These are phyloP conservation scores for Ganoderma leucocontextum DNA, from an alignment of 1,284 basidiomycete genomes.

Conservation along the genomic window DNA sequence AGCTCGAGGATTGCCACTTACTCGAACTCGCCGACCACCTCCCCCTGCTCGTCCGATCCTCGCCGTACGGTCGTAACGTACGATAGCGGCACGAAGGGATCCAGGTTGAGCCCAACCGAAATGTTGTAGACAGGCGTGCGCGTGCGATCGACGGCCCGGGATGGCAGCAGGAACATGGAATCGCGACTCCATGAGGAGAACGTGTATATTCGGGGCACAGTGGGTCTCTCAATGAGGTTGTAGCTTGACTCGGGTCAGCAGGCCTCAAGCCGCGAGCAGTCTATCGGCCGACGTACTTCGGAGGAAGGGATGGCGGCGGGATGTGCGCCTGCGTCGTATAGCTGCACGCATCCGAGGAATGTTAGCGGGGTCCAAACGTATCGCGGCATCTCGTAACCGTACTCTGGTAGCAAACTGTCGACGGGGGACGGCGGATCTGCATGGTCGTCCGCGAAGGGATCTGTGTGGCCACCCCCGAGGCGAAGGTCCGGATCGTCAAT, in stretches of 20 bases:
- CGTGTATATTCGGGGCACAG: slow-evolving; percentile 48
- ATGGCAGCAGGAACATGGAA: slow-evolving; percentile 48
- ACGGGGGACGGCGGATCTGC: slow-evolving; percentile 27
- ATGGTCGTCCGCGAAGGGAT: slow-evolving; percentile 32
- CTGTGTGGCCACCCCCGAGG: slow-evolving; percentile 5
- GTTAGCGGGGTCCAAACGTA: not conserved
- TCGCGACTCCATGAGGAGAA: slow-evolving; percentile 47
- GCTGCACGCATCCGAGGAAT: slow-evolving; percentile 11
- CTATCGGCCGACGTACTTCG: slow-evolving; percentile 18
- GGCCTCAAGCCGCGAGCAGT: not conserved
- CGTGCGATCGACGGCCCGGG: slow-evolving; percentile 37
- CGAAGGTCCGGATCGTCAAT: not conserved
- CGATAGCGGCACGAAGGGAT: slow-evolving; percentile 54
- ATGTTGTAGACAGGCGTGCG: slow-evolving; percentile 51
- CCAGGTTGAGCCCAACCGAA: slow-evolving; percentile 50
- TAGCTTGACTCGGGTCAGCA: slow-evolving; percentile 27
- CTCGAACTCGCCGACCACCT: slow-evolving; percentile 55
- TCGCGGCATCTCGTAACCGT: not conserved
- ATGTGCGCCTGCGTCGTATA: slow-evolving; percentile 21
- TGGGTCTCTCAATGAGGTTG: slow-evolving; percentile 37
- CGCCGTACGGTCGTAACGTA: slow-evolving; percentile 50
- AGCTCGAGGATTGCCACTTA: slow-evolving; percentile 35
- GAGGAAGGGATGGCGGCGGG: slow-evolving; percentile 21
- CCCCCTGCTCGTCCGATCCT: slow-evolving; percentile 41
- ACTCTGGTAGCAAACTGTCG: slow-evolving; percentile 32